Evolutionary conservation across 2,329 filamentous ascomycete genomes (phyloP), one percentile per base, ranked within the genome.

Genomic region (Teratosphaeria zuluensis): DNA sequence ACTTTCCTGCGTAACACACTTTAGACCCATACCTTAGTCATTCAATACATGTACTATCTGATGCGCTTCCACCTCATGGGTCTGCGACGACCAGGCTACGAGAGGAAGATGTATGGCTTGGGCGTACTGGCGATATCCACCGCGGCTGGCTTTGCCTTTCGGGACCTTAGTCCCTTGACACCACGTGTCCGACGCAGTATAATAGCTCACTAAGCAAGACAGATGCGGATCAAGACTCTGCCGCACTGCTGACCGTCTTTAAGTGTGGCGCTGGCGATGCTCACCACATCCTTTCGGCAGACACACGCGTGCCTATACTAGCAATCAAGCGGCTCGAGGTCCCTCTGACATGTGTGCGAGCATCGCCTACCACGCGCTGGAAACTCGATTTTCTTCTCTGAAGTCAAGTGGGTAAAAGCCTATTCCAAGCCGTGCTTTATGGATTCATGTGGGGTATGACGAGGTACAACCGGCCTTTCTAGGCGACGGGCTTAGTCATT

Each of bases 1-100:
- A 0, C 81, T 95, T 1, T 95, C 95, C 79, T 94, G 89, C 73
- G 85, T 95, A 6, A 92, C 90, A 1, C 90, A 86, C 1, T 92
- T 95, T 64, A 90, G 90, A 0, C 79, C 94, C 12, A 86, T 88
- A 1, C 90, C 90, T 0, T 95, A 90, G 90, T 82, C 90, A 33
- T 88, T 92, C 65, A 80, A 33, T 90, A 95, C 70, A 74, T 90
- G 9, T 94, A 86, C 70, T 90, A 84, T 69, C 77, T 91, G 35
- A 72, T 88, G 54, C 79, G 81, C 67, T 94, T 81, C 74, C 80
- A 89, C 28, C 55, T 86, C 0, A 67, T 62, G 16, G 59, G 57
- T 32, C 61, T 65, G 54, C 58, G 58, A 31, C 62, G 62, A 54
- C 24, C 59, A n/a, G 68, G 68, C 6, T n/a, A 53, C 21, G 54